Evolutionary conservation across 1,284 basidiomycete species (phyloP).

Genomic region (Trichosporon inkin): DNA sequence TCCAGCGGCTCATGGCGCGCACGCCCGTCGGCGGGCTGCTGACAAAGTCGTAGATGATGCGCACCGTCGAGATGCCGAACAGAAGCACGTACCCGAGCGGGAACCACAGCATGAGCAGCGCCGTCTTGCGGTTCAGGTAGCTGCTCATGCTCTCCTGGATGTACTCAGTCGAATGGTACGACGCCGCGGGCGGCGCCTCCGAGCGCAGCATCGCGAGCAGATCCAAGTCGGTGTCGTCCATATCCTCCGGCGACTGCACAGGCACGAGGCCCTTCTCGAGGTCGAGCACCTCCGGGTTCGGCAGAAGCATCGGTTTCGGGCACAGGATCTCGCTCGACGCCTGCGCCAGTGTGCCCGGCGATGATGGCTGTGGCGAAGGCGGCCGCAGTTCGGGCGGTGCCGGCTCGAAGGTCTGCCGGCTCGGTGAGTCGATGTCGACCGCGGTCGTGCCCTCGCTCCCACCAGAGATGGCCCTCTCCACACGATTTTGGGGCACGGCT

Average conservation of each 20-base stretch:
- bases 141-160: slow-evolving; percentile 47
- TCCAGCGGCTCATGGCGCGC: slow-evolving; percentile 49
- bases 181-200: slow-evolving; percentile 22
- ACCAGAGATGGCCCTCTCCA: not conserved
- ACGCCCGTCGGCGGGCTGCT: slow-evolving; percentile 36
- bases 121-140: slow-evolving; percentile 51
- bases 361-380: not conserved
- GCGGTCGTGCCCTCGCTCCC: not conserved
- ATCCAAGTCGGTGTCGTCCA: slow-evolving; percentile 38
- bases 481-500: not conserved
- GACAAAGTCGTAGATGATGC: slow-evolving; percentile 49
- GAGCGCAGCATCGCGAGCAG: slow-evolving; percentile 38
- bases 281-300: slow-evolving; percentile 7
- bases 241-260: slow-evolving; percentile 16
- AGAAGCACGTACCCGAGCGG: slow-evolving; percentile 49
- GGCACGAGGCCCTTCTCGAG: slow-evolving; percentile 15
- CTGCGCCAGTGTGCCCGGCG: not conserved
- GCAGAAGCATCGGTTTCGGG: not conserved
- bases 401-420: not conserved
- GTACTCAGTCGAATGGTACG: slow-evolving; percentile 32
- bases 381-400: not conserved
- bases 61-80: slow-evolving; percentile 50
- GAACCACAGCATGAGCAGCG: slow-evolving; percentile 50
- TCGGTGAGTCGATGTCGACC: not conserved
- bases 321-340: not conserved